phyloP scores from a whole-genome alignment of 345 rosid species.

The Dovyalis caffra region DNA sequence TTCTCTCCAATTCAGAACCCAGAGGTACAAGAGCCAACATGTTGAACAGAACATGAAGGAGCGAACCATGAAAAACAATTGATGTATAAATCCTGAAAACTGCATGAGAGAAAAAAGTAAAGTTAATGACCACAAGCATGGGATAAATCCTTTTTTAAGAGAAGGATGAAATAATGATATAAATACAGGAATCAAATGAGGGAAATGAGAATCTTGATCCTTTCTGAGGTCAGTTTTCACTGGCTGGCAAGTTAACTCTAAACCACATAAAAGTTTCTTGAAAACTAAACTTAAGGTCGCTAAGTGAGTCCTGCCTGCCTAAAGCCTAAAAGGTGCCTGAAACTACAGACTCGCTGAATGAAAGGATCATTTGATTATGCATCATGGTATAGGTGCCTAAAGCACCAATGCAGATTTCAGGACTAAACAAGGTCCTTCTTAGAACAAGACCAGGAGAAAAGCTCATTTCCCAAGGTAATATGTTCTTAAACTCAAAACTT shows the following conservation, averaged over 20 bases:
- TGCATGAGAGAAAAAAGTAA: conserved; percentile 31
- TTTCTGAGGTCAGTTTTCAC: not conserved
- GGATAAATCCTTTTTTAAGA: not conserved
- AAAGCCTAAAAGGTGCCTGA: too few species aligned
- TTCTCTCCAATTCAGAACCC: conserved; percentile 94
- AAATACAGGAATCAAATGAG: not conserved
- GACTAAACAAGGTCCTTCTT: too few species aligned
- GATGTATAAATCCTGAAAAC: conserved; percentile 89
- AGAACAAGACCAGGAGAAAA: too few species aligned
- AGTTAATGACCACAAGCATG: conserved; percentile 7
- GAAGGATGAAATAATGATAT: not conserved
- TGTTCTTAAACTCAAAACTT: too few species aligned
- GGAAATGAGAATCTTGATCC: not conserved
- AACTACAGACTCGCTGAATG: too few species aligned
- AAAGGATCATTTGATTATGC: too few species aligned
- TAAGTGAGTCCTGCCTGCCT: too few species aligned
- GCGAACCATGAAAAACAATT: conserved; percentile 77
- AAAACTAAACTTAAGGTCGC: too few species aligned
- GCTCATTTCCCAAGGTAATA: too few species aligned
- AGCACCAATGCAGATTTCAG: too few species aligned
- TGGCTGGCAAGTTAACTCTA: not conserved
- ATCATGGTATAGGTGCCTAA: too few species aligned
- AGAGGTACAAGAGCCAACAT: conserved; percentile 96
- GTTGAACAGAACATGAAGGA: conserved; percentile 91
- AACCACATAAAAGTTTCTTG: not conserved